These are phyloP conservation scores for Cutaneotrichosporon spelunceum DNA, from an alignment of 1,284 basidiomycete species.

Conservation along the genomic window DNA sequence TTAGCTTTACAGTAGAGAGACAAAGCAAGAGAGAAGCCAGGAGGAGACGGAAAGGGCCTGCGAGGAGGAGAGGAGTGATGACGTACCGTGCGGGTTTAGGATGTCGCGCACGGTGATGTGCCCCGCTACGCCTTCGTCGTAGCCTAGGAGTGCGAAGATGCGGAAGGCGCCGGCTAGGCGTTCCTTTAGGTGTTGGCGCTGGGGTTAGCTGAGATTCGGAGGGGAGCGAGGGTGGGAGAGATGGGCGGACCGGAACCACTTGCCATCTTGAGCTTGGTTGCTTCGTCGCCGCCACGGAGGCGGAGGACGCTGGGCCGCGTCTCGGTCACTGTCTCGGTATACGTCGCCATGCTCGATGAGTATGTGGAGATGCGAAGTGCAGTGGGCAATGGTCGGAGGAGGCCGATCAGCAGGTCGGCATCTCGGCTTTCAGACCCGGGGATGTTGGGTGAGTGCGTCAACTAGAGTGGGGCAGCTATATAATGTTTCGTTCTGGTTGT, in stretches of 20 bases:
- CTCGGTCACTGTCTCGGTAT: constrained; percentile 2
- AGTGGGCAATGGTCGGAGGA: constrained; percentile 4
- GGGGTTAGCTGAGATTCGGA: constrained; percentile 1
- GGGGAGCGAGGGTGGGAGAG: background rate
- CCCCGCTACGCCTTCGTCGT: constrained; percentile 62
- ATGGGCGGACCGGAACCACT: background rate
- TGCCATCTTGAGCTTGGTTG: background rate
- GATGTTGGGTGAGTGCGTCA: background rate
- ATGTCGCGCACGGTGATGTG: constrained; percentile 64
- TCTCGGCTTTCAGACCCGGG: background rate
- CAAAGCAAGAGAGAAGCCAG: too few species aligned
- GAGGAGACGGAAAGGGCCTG: too few species aligned
- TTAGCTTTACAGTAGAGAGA: too few species aligned
- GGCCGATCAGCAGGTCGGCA: background rate
- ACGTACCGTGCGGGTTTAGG: constrained; percentile 53
- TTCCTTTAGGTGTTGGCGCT: constrained; percentile 58
- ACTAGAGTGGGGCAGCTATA: background rate
- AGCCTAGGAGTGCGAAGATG: constrained; percentile 57
- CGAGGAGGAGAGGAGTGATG: background rate
- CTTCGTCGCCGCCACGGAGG: constrained; percentile 5
- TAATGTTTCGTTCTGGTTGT: too few species aligned
- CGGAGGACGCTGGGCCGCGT: constrained; percentile 8
- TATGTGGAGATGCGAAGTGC: background rate
- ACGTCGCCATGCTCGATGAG: too few species aligned
- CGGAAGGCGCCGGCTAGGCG: constrained; percentile 50